Conservation (phyloP, 2,329 filamentous ascomycete genomes). For the Alternaria novae-zelandiae region DNA sequence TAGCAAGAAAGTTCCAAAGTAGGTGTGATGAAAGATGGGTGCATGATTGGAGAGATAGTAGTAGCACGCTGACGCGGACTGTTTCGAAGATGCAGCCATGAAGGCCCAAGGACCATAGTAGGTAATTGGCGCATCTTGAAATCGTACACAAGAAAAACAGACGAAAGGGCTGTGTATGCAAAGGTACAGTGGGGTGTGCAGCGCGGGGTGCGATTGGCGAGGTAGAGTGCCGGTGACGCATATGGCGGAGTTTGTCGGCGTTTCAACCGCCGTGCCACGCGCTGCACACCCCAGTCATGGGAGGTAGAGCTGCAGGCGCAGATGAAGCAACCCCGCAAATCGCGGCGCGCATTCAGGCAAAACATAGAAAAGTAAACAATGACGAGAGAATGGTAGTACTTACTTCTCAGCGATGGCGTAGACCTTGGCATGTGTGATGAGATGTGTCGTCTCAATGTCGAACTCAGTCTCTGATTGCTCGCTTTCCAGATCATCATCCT, state of each 20-base stretch:
- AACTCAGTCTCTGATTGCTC: conserved; percentile 41
- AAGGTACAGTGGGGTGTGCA: conserved; percentile 16
- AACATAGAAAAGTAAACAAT: conserved; percentile 15
- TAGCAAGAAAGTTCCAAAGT: conserved; percentile 21
- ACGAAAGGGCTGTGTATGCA: conserved; percentile 7
- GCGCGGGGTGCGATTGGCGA: conserved; percentile 31
- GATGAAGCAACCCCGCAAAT: conserved; percentile 17
- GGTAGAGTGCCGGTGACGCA: conserved; percentile 31
- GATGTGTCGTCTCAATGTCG: conserved; percentile 49
- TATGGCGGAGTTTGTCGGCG: conserved; percentile 39
- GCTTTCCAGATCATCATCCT: conserved; percentile 39
- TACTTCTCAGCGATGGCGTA: conserved; percentile 60
- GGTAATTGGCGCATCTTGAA: conserved; percentile 26
- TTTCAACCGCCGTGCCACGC: conserved; percentile 27
- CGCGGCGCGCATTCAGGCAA: conserved; percentile 20
- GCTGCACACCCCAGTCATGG: conserved; percentile 25
- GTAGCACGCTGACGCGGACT: conserved; percentile 29
- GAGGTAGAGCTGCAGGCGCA: conserved; percentile 5
- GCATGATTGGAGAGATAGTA: conserved; percentile 12
- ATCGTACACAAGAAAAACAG: conserved; percentile 11
- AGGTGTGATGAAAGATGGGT: conserved; percentile 8
- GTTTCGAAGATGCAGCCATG: conserved; percentile 17
- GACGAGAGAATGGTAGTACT: conserved; percentile 28
- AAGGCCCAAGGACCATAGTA: conserved; percentile 4
- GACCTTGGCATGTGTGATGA: conserved; percentile 56